Evolutionary conservation across 176 grass and related monocot species (phyloP).

Genomic region (Eragrostis nindensis): DNA sequence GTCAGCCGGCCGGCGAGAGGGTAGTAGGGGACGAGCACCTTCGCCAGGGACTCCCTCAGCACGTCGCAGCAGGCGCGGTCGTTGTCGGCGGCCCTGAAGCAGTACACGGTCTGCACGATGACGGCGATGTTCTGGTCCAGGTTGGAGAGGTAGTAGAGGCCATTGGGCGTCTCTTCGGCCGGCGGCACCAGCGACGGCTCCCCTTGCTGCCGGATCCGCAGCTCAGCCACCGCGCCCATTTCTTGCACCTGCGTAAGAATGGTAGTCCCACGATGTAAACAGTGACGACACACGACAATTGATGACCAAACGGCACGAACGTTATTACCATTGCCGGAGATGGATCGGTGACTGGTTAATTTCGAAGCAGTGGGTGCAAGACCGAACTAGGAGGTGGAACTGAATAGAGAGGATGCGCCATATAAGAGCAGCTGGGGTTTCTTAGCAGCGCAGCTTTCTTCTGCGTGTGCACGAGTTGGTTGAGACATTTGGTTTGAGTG

Average conservation of each 20-base stretch:
- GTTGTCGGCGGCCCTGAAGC: slow-evolving; percentile 45
- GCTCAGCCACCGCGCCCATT: slow-evolving; percentile 17
- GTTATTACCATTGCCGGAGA: slow-evolving; percentile 48
- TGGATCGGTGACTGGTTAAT: slow-evolving; percentile 1
- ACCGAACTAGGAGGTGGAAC: not conserved
- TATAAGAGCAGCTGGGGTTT: slow-evolving; percentile 6
- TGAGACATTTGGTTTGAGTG: slow-evolving; percentile 48
- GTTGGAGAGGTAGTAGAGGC: slow-evolving; percentile 72
- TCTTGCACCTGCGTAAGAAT: slow-evolving; percentile 24
- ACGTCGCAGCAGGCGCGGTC: slow-evolving; percentile 25
- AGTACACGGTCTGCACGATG: slow-evolving; percentile 77
- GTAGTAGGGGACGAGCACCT: slow-evolving; percentile 66
- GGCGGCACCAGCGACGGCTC: slow-evolving; percentile 57
- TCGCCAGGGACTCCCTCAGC: slow-evolving; percentile 59
- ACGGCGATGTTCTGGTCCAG: slow-evolving; percentile 86
- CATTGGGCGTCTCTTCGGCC: slow-evolving; percentile 30
- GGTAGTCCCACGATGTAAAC: not conserved
- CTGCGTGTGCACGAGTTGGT: slow-evolving; percentile 35
- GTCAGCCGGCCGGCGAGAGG: slow-evolving; percentile 63
- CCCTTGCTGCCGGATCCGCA: slow-evolving; percentile 45
- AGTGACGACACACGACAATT: not conserved
- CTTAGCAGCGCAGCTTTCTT: slow-evolving; percentile 2
- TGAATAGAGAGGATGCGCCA: not conserved
- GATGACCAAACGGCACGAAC: not conserved
- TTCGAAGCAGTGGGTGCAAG: not conserved